Evolutionary conservation across 2,329 filamentous ascomycete genomes (phyloP), one percentile per base, ranked within the genome.

Genomic region (Ceratocystis smalleyi): DNA sequence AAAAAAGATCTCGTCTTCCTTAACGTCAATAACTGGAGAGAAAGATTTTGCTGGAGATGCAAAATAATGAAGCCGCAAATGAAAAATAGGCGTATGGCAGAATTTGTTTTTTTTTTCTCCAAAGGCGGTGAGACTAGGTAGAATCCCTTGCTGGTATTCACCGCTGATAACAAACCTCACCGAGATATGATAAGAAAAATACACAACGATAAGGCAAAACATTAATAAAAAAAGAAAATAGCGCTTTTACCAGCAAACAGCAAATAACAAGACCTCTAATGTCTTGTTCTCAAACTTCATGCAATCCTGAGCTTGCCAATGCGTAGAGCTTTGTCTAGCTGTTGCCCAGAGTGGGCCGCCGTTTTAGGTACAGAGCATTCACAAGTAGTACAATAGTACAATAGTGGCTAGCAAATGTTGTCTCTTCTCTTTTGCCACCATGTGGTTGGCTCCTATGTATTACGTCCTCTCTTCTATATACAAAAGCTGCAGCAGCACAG

Each of bases 31-130:
- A n/a, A 19, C 15, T 24, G 43, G 43, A 12, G 43, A 30, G 40
- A n/a, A 65, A 65, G 49, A 43, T 54, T 63, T 43, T 61, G 60
- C 61, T 63, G 64, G 64, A 63, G 64, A 65, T 65, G 60, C 30
- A 24, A 63, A 65, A 43, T 27, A 15, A 30, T 59, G 51, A 63
- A 24, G 60, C 43, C 47, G 32, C 19, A 45, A 51, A 55, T 35
- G 15, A 30, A 60, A 65, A 65, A 65, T n/a, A 65, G 45, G 47
- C 32, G 40, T 40, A 17, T 22, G 61, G 54, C 64, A 65, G 64
- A 65, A 65, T 65, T 49, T 22, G 22, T 5, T 59, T 55, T 62
- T 65, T 65, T 65, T 65, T 32, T 35, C 17, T 45, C 17, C n/a
- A 8, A 59, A 59, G 61, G 64, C 64, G 64, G 64, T 65, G 64